Evolutionary conservation across 1,284 basidiomycete genomes (phyloP), one percentile per base, ranked within the genome.

Genomic region (Apiotrichum laibachii): DNA sequence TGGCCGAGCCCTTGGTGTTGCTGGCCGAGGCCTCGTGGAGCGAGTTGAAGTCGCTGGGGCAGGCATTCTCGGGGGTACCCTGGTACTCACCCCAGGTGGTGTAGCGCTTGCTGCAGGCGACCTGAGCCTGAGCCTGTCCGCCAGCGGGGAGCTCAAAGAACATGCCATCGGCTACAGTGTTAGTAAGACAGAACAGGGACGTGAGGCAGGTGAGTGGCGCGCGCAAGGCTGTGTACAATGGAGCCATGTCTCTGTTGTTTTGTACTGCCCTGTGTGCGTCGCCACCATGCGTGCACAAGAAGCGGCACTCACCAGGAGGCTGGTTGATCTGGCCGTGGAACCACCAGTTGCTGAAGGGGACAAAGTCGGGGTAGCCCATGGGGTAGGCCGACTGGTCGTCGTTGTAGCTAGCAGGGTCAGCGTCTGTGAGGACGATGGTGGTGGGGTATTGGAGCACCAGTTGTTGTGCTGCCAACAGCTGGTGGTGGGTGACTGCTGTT

Each of bases 301-400:
- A 26, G 21, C 21, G 3, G 12, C 21, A 45, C 44, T 45, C 44
- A 45, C 44, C 58, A 22, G 74, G 74, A 5, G 77, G 75, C 16
- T 64, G 55, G 60, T 72, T 60, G 54, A 75, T 70, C 55, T 72
- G 65, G 16, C 72, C 73, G 61, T 77, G 77, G 76, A 88, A 85
- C 87, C 87, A 89, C 87, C 87, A 88, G 61, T 86, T 67, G 34
- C 81, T 62, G 68, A 87, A 55, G 35, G 19, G n/a, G 31, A 26
- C 22, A 26, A 22, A 45, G 44, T 16, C 21, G 21, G 44, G 44
- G 44, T 45, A 45, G 44, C 44, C 44, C 44, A 16, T 45, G 44
- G 44, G 44, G 44, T 45, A 45, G 4, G 44, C 19, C 10, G 44
- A 21, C 4, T 12, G 5, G 21, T 26, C 11, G 44, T 45, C 21